A percentile compares a stretch with the other conserved stretches of the same genome.
These are phyloP conservation scores for Mikania micrantha DNA, from an alignment of 129 eudicot genomes.

Conservation along the genomic window DNA sequence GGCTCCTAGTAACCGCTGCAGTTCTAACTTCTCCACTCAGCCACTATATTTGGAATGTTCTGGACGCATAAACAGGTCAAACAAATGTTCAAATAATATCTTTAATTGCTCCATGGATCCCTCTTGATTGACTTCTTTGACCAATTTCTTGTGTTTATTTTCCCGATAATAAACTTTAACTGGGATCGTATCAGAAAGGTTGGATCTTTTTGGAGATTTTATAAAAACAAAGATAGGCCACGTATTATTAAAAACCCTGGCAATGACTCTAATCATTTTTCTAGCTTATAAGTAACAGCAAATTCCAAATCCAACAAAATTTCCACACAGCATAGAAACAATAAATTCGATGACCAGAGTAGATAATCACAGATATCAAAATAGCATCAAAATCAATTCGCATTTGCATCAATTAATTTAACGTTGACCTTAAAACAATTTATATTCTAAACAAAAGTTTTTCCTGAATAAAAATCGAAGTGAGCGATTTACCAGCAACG, in stretches of 20 bases:
- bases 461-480: background rate
- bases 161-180: no score
- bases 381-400: background rate
- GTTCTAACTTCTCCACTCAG: no score
- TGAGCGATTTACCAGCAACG: constrained; percentile 43
- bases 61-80: no score
- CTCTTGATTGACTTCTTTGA: no score
- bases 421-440: background rate
- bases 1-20: no score
- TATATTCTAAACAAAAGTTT: background rate
- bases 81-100: no score
- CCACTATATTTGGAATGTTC: no score
- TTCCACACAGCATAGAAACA: background rate
- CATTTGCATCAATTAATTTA: background rate
- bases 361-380: background rate
- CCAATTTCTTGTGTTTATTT: no score
- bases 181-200: no score
- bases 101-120: no score
- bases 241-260: background rate
- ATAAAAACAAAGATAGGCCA: background rate
- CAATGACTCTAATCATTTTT: background rate
- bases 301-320: constrained; percentile 11
- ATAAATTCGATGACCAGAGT: background rate
- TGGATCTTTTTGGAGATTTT: background rate
- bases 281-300: background rate